Conservation (phyloP, 2,329 filamentous ascomycete species). For the Lasiodiplodia sp. region DNA sequence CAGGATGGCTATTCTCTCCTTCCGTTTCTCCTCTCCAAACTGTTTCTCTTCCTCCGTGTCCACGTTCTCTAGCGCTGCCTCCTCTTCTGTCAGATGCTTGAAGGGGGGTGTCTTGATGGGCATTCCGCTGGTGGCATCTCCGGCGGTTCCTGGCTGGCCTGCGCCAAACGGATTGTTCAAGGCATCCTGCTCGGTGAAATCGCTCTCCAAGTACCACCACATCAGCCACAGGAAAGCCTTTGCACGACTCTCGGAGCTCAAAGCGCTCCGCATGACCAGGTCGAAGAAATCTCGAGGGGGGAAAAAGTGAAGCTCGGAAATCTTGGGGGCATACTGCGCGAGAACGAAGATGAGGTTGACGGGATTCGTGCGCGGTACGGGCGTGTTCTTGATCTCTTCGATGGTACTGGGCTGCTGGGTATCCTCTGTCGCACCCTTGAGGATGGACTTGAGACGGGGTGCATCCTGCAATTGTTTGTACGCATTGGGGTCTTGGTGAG, state of each 20-base stretch:
- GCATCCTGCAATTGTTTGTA: constrained; percentile 99
- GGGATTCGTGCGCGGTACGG: constrained; percentile 86
- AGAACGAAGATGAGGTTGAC: constrained; percentile 98
- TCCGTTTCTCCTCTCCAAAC: constrained; percentile 76
- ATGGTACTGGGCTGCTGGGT: constrained; percentile 81
- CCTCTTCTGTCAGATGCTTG: constrained; percentile 68
- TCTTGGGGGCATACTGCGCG: constrained; percentile 85
- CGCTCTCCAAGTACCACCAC: constrained; percentile 98
- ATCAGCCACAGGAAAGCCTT: constrained; percentile 95
- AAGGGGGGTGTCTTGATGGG: constrained; percentile 70
- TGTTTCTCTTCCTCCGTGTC: constrained; percentile 73
- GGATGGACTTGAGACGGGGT: constrained; percentile 91
- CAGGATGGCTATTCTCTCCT: constrained; percentile 74
- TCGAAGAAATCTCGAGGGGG: constrained; percentile 91
- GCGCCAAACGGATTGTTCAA: constrained; percentile 88
- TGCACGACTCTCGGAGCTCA: constrained; percentile 83
- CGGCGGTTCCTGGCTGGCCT: constrained; percentile 48
- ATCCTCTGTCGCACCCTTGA: constrained; percentile 97
- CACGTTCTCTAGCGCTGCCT: constrained; percentile 74
- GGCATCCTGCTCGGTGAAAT: constrained; percentile 88
- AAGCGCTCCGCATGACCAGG: constrained; percentile 87
- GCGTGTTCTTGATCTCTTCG: constrained; percentile 75
- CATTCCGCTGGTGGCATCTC: constrained; percentile 51
- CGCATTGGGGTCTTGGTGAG: constrained; percentile 90
- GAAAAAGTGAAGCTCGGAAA: constrained; percentile 92